Base-by-base conservation (phyloP, 1,284 basidiomycete genomes). In the Phellopilus nigrolimitatus region DNA sequence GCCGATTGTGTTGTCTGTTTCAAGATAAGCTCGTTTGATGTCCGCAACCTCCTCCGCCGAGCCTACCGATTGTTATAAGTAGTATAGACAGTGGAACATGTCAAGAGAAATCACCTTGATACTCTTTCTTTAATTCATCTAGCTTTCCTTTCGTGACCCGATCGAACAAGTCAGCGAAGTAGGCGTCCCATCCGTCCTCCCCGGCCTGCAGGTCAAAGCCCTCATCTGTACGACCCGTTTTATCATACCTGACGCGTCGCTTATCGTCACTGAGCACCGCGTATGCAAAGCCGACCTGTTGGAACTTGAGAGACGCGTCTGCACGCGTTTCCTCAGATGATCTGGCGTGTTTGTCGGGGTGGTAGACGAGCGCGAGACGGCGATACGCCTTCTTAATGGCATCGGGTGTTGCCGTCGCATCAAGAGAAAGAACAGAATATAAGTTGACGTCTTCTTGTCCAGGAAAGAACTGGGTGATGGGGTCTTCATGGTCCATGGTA, bases 231-330 rank as follows among this genome's bases (percentile, higher is more conserved):
- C 78, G 79, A 10, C 94, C 94, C 1, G 88, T 93, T 50, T 71
- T 71, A 61, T 95, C 91, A 61, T 95, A 95, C 62, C 82, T 72
- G 61, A 79, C 74, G 60, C 84, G 78, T 58, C 84, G 71, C 63
- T 79, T 82, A 56, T 83, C 83, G 59, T 97, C 92, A 44, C 82
- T 78, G 27, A 97, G 73, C 0, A 97, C 82, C 1, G 89, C 74
- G 67, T 94, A 97, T 12, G 94, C 90, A 62, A 94, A 95, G 0
- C 93, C 90, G 57, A 97, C 77, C 63, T 90, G 85, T 62, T 95
- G 91, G 63, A 97, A 97, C 66, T 85, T 83, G 56, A 69, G 71
- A 9, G 78, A 79, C 58, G 85, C 82, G 57, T 77, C 75, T 37
- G 79, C 77, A 63, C 82, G 84, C 22, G 77, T 74, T 30, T 70